Base-by-base conservation (phyloP, 331 rosid genomes). In the Quercus tomentella region DNA sequence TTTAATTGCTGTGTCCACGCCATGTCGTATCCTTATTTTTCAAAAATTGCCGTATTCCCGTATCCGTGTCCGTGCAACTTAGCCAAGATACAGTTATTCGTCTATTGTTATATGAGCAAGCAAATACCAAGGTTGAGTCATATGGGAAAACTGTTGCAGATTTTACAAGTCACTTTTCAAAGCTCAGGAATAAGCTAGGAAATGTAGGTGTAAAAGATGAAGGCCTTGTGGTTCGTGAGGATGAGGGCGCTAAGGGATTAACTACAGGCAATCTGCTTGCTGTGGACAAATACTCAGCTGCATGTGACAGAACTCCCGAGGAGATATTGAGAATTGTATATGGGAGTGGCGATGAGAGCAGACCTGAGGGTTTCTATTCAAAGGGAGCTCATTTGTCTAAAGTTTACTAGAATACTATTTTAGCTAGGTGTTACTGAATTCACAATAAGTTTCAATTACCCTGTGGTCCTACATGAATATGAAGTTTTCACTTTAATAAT, bases 61-160 rank as follows among this genome's bases (percentile, higher is more conserved):
- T 26, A 26, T 26, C 30, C 30, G 2, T 26, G 30, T 26, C 30
- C 30, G 2, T 26, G 30, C 30, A 26, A 26, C 30, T 26, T 26
- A 26, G 97, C 3, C 97, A 92, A 85, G 97, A 92, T 77, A 97
- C 98, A 18, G 87, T 92, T 2, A 76, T 94, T 16, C 43, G 97
- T 62, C 57, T 79, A 56, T 20, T 87, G 77, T 58, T 94, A 41
- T 94, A 91, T 3, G 85, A 85, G 76, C 88, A 41, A 0, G 70
- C 56, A 2, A 3, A 0, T 2, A 0, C 0, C 21, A 31, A 0
- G 8, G 97, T 92, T 30, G 4, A 1, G 0, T 95, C 95, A 0
- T 92, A 94, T 66, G 86, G 83, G 23, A 61, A 84, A 55, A 82
- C 70, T 0, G 96, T 92, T 74, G 86, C 78, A 1, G 91, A 82